Base-by-base conservation (phyloP, 2,329 filamentous ascomycete species). In the Bimuria novae-zelandiae region DNA sequence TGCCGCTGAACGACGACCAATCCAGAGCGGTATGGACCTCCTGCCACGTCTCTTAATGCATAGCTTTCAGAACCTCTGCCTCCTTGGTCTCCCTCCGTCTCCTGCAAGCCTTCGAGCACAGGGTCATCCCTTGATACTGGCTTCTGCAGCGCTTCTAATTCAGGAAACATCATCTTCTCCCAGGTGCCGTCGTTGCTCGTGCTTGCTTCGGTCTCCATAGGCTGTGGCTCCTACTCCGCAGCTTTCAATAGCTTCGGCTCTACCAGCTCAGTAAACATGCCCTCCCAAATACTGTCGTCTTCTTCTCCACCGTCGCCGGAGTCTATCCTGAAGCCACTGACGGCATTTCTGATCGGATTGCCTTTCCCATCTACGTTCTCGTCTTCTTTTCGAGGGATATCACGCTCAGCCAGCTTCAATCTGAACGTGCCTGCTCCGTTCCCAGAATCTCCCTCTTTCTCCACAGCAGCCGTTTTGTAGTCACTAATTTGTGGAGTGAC, bases 261-360 rank as follows among this genome's bases (percentile, higher is more conserved):
- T 2, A 70, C 17, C n/a, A 72, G 50, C 50, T 72, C 68, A 16
- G 45, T 51, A 41, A 69, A 69, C 16, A 52, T 55, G 2, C 63
- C 61, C 36, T 68, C 63, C 62, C 63, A 66, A 7, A 67, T 22
- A 3, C 62, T 59, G 21, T 63, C 60, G 7, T 70, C 65, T 30
- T 64, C 64, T 4, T 64, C 66, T 6, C 65, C 66, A 3, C 65
- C 67, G 4, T 61, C 62, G 16, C 39, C 40, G 16, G 39, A 39
- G 14, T 53, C 56, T 60, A 71, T 59, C 19, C 57, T 56, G 30
- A 71, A 64, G 8, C 58, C 81, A 7, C 68, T 67, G 10, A 83
- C 83, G 52, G 86, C 89, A 56, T 82, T 85, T 62, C 93, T 96
- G 8, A 90, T 74, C 8, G 90, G 82, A 56, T 88, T 79, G 0